These are phyloP conservation scores for Pichia sp. DNA, from an alignment of 1,139 yeast genomes.

Conservation along the genomic window DNA sequence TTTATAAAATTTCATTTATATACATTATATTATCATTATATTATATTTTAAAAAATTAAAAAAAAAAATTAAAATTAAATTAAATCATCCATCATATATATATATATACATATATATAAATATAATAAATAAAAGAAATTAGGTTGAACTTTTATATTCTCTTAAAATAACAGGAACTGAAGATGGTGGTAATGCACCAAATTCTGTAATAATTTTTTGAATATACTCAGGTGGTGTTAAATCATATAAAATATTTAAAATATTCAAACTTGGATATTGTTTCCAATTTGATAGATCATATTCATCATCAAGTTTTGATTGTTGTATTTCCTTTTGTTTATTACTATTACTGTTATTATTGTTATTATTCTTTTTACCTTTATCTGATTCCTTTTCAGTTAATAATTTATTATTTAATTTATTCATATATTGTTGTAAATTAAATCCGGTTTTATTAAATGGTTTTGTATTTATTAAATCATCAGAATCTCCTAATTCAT, in stretches of 20 bases:
- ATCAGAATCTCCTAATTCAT: constrained; percentile 85
- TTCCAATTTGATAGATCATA: constrained; percentile 60
- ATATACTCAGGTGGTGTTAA: constrained; percentile 91
- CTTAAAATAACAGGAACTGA: constrained; percentile 94
- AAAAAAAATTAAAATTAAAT: too few relatives aligned
- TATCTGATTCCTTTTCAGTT: constrained; percentile 18
- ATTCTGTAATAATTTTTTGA: constrained; percentile 91
- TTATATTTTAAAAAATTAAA: too few relatives aligned
- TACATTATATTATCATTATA: too few relatives aligned
- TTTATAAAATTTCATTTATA: too few relatives aligned
- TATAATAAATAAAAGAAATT: background rate
- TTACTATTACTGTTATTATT: constrained; percentile 16
- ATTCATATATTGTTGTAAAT: constrained; percentile 60
- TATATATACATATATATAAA: background rate
- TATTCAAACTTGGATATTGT: constrained; percentile 54
- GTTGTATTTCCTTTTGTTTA: constrained; percentile 13
- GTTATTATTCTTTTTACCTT: constrained; percentile 24
- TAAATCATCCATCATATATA: too few relatives aligned
- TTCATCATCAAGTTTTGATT: constrained; percentile 23
- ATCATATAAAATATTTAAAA: constrained; percentile 85
- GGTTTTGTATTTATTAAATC: constrained; percentile 56
- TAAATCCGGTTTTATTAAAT: constrained; percentile 56
- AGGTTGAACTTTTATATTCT: constrained; percentile 64
- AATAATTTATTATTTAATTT: constrained; percentile 31
- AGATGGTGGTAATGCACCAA: constrained; percentile 94